Evolutionary conservation across 495 filamentous ascomycete species (phyloP).

Genomic region (Penicillium dipodomyicola): DNA sequence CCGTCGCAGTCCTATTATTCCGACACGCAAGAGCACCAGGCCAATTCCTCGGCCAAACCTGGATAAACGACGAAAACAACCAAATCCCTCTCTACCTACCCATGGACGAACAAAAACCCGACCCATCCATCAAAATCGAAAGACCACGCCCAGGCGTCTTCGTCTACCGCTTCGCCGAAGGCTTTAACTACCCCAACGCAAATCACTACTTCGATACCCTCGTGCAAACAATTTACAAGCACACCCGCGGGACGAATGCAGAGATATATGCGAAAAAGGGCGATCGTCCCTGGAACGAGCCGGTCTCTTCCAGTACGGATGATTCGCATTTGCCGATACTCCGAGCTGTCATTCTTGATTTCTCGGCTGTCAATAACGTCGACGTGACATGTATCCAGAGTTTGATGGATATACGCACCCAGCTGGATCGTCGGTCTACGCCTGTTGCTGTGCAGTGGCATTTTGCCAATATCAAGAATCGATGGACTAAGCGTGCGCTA

Average conservation of each 20-base stretch:
- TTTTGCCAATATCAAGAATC: conserved; percentile 84
- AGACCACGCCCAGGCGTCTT: conserved; percentile 87
- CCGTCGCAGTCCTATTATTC: conserved; percentile 72
- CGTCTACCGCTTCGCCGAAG: conserved; percentile 92
- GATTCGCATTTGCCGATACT: conserved; percentile 63
- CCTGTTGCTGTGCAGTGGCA: conserved; percentile 91
- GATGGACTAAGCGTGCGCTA: conserved; percentile 92
- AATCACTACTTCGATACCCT: conserved; percentile 81
- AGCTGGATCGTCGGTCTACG: conserved; percentile 78
- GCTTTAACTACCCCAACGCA: conserved; percentile 90
- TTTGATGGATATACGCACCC: conserved; percentile 92
- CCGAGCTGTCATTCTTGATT: conserved; percentile 88
- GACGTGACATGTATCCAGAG: conserved; percentile 90
- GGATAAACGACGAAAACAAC: conserved; percentile 50
- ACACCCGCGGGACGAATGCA: conserved; percentile 71
- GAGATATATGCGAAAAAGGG: conserved; percentile 59
- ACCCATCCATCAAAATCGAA: conserved; percentile 71
- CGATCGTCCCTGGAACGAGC: conserved; percentile 92
- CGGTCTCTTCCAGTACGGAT: conserved; percentile 62
- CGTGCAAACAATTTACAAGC: conserved; percentile 62
- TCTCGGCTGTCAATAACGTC: conserved; percentile 90
- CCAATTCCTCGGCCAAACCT: conserved; percentile 66
- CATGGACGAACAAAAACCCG: conserved; percentile 76
- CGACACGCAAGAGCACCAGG: conserved; percentile 77
- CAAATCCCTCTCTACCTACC: conserved; percentile 78